Percentiles rank a stretch among this genome's conserved stretches.
These are phyloP conservation scores for Prunus persica DNA, from an alignment of 306 rosid species.

Conservation along the genomic window DNA sequence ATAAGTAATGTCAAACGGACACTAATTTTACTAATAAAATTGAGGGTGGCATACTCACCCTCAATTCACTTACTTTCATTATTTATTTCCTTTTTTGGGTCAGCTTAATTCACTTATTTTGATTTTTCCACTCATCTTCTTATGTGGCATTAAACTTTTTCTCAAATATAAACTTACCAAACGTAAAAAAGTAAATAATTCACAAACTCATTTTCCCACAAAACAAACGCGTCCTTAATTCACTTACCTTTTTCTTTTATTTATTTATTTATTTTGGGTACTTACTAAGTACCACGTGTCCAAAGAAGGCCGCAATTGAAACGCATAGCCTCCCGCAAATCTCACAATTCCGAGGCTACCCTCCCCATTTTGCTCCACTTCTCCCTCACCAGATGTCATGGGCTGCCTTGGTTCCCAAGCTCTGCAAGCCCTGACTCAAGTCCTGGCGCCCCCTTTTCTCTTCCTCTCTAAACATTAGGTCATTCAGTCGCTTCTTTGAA, in stretches of 20 bases:
- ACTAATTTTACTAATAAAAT: no score
- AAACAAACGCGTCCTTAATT: neutral
- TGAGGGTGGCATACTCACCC: no score
- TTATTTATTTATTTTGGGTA: no score
- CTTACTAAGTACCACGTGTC: conserved; percentile 7
- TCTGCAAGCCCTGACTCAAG: conserved; percentile 20
- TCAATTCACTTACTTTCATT: no score
- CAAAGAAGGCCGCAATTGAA: neutral
- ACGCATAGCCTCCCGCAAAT: conserved; percentile 19
- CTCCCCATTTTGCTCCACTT: neutral
- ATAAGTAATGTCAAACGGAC: no score
- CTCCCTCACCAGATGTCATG: conserved; percentile 26
- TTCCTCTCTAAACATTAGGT: neutral
- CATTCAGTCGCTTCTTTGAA: neutral
- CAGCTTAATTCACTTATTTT: no score
- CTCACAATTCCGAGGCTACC: conserved; percentile 28
- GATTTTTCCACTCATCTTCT: no score
- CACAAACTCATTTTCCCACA: no score
- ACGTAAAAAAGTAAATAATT: no score
- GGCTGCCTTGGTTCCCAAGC: conserved; percentile 10
- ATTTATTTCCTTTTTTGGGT: no score
- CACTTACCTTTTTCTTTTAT: neutral
- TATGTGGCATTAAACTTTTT: no score
- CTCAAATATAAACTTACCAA: no score
- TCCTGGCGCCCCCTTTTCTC: neutral